Evolutionary conservation across 1,139 yeast species (phyloP), one percentile per base, ranked within the genome.

Genomic region (Neolecta irregularis): DNA sequence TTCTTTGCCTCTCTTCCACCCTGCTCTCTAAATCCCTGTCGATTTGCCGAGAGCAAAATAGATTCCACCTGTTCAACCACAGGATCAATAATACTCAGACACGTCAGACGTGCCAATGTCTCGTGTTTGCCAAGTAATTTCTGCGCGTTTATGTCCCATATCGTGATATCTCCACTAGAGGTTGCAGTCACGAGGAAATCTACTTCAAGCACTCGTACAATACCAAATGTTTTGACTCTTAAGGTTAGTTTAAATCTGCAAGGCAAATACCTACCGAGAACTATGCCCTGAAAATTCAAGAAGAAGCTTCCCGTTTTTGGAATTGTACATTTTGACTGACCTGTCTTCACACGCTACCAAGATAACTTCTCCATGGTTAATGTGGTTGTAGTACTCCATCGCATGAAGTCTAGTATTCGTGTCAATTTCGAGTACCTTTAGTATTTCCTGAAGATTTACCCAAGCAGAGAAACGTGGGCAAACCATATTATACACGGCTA

Each of bases 101-200:
- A 28, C 6, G 31, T 28, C 12, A 28, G 20, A 12, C 31, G n/a
- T n/a, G n/a, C n/a, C n/a, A n/a, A n/a, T n/a, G n/a, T n/a, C n/a
- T n/a, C n/a, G n/a, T n/a, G n/a, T n/a, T n/a, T n/a, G n/a, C n/a
- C n/a, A n/a, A n/a, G n/a, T 28, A 15, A 16, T 28, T 16, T 28
- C 21, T 9, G 24, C 31, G 22, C 31, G 22, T 12, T 28, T 28
- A 28, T 28, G 22, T 16, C 78, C 94, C 96, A 88, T 2, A 88
- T 74, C 9, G 85, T 93, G 38, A 88, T 74, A 49, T 71, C 77
- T 26, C 98, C 96, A 54, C 88, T 96, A 0, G 95, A 80, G 0
- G 94, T 79, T 8, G 83, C 81, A 2, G 93, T 76, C 1, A 79
- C 66, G 52, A 91, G 58, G 49, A 67, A 75, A 5, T 35, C 32